These are phyloP conservation scores for Pichia terricola DNA, from an alignment of 1,139 yeast genomes.

Conservation along the genomic window DNA sequence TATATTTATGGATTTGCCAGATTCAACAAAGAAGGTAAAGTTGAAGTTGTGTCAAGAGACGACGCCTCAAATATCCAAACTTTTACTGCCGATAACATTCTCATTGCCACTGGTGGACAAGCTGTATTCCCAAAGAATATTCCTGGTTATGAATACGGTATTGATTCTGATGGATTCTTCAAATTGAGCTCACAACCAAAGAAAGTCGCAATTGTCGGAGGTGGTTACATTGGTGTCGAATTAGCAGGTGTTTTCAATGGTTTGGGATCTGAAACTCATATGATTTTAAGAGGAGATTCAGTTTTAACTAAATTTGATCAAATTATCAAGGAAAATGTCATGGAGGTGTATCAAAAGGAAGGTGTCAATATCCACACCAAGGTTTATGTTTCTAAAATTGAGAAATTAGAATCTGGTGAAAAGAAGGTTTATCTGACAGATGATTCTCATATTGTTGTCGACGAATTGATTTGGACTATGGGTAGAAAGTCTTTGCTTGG, in stretches of 20 bases:
- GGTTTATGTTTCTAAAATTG: conserved; percentile 51
- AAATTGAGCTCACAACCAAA: conserved; percentile 74
- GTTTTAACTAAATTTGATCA: conserved; percentile 84
- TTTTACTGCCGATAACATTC: conserved; percentile 71
- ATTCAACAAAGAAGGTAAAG: conserved; percentile 60
- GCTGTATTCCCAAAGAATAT: conserved; percentile 63
- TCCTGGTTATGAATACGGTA: conserved; percentile 78
- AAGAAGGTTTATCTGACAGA: conserved; percentile 50
- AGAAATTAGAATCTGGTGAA: conserved; percentile 48
- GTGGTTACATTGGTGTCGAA: conserved; percentile 96
- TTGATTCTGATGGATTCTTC: conserved; percentile 88
- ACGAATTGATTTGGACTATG: conserved; percentile 81
- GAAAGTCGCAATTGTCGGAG: conserved; percentile 90
- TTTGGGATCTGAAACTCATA: conserved; percentile 77
- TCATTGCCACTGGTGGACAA: conserved; percentile 91
- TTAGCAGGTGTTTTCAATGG: conserved; percentile 89
- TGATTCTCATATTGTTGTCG: conserved; percentile 55
- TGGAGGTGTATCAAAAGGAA: conserved; percentile 67
- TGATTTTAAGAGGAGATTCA: conserved; percentile 84
- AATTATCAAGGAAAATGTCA: conserved; percentile 66
- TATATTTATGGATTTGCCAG: conserved; percentile 81
- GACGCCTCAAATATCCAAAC: conserved; percentile 37
- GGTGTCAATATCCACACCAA: conserved; percentile 76
- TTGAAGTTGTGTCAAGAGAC: conserved; percentile 63
- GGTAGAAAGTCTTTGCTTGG: conserved; percentile 78